Conservation (phyloP, 2,329 filamentous ascomycete species). For the Calonectria pauciramosa region DNA sequence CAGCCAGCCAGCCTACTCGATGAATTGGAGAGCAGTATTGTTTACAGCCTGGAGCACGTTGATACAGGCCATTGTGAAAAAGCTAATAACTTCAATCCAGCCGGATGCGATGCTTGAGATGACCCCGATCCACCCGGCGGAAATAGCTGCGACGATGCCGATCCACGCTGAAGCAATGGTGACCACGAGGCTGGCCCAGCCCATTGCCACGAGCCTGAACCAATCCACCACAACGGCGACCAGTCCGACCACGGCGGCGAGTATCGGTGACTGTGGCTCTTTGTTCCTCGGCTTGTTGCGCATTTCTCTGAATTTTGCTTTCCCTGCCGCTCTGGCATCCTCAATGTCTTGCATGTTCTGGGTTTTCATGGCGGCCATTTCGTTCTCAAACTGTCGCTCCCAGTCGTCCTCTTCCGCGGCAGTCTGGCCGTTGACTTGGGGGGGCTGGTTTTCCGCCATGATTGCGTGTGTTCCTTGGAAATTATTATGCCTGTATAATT, state of each 20-base stretch:
- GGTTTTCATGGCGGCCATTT: neutral
- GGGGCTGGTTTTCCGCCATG: neutral
- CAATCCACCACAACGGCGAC: neutral
- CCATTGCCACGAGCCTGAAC: neutral
- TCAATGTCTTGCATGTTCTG: neutral
- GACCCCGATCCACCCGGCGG: neutral
- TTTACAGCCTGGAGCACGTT: neutral
- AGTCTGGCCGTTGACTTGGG: neutral
- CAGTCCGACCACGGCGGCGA: neutral
- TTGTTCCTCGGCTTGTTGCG: neutral
- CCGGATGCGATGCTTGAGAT: neutral
- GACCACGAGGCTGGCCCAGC: neutral
- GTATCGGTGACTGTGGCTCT: neutral
- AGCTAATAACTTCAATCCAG: neutral
- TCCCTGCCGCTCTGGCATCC: neutral
- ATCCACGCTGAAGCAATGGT: neutral
- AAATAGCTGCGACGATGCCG: neutral
- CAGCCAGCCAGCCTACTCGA: neutral
- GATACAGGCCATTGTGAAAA: neutral
- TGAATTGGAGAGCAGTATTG: neutral
- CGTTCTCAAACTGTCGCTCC: neutral
- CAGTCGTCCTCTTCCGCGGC: neutral
- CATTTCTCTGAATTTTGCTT: neutral
- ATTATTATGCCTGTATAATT: neutral
- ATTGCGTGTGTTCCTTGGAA: neutral